phyloP scores from a whole-genome alignment of 2,329 filamentous ascomycete genomes.

The Trichoderma lentiforme region DNA sequence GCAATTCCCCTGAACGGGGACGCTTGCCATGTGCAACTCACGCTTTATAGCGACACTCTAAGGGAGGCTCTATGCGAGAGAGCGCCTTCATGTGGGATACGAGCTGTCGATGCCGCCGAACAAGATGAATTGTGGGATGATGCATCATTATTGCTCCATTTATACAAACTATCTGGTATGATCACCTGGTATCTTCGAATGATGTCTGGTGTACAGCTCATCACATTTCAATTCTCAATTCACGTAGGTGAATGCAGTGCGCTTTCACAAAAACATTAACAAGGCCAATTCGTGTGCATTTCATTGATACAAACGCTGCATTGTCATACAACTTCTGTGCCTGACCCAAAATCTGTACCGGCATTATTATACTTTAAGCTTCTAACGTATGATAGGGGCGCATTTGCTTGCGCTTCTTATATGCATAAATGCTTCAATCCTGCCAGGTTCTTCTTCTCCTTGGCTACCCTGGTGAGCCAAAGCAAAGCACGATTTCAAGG shows the following conservation, averaged over 20 bases:
- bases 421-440: background rate
- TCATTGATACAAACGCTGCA: background rate
- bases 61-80: background rate
- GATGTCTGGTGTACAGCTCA: background rate
- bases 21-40: background rate
- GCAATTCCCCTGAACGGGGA: background rate
- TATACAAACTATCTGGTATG: background rate
- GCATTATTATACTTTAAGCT: background rate
- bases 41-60: background rate
- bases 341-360: background rate
- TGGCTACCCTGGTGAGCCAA: background rate
- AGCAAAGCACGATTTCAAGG: background rate
- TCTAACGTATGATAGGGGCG: background rate
- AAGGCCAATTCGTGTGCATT: background rate
- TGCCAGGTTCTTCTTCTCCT: background rate
- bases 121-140: background rate
- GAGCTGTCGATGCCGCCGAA: background rate
- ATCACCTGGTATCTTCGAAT: background rate
- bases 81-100: background rate
- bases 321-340: background rate
- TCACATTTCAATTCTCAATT: background rate
- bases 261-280: background rate
- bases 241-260: background rate
- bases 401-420: background rate
- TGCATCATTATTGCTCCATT: background rate